Conservation (phyloP, 306 rosid genomes). For the Vicia villosa region DNA sequence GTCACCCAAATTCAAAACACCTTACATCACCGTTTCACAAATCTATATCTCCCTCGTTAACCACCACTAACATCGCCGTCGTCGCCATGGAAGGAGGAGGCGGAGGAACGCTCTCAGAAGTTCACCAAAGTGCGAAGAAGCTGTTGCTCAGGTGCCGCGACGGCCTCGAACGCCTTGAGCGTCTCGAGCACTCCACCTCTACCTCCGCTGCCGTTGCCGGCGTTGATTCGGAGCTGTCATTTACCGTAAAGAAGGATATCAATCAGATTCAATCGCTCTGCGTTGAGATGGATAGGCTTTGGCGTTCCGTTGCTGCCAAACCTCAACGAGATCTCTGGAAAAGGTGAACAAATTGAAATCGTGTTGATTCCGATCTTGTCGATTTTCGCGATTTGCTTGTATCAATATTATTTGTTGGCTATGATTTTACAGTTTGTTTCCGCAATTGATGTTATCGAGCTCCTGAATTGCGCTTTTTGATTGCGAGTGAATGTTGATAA, state of each 20-base stretch:
- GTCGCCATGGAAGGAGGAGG: slow-evolving; percentile 44
- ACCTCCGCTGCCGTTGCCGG: slow-evolving; percentile 10
- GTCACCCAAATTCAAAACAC: not conserved
- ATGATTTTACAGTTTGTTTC: not conserved
- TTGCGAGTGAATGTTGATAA: not conserved
- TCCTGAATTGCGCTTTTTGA: not conserved
- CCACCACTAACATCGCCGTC: not conserved
- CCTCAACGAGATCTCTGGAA: slow-evolving; percentile 92
- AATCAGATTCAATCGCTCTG: slow-evolving; percentile 80
- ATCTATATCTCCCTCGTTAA: not conserved
- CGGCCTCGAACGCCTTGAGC: slow-evolving; percentile 75
- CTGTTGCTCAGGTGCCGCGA: slow-evolving; percentile 56
- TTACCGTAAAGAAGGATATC: slow-evolving; percentile 61
- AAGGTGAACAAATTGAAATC: slow-evolving; percentile 46
- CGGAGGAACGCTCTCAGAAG: slow-evolving; percentile 74
- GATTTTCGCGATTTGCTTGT: not conserved
- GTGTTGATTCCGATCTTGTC: not conserved
- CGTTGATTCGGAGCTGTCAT: slow-evolving; percentile 55
- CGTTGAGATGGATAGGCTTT: slow-evolving; percentile 79
- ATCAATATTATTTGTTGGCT: not conserved
- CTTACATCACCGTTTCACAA: not conserved
- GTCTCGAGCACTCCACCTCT: slow-evolving; percentile 55
- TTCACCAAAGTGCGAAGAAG: slow-evolving; percentile 74
- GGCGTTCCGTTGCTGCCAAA: slow-evolving; percentile 69
- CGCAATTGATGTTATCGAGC: not conserved